Base-by-base conservation (phyloP, 164 flowering plant species). In the Vitis amurensis region DNA sequence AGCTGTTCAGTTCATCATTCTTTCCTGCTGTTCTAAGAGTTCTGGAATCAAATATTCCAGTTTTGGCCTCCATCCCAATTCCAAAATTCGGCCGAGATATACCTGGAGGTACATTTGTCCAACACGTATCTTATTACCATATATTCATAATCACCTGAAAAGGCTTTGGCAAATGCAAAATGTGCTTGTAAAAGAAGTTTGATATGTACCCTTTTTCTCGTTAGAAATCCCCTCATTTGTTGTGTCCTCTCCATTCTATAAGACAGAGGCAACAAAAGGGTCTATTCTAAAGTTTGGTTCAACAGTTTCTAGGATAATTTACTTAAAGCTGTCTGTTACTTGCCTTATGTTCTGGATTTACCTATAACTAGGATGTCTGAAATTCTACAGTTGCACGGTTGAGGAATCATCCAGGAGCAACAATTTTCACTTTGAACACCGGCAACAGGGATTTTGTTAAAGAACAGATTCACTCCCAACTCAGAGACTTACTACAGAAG, bases 21-120 rank as follows among this genome's bases (percentile, higher is more conserved):
- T 89, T 91, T 75, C 93, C 94, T 52, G 88, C 95, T 50, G 95
- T 92, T n/a, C 73, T 86, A 27, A 81, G 76, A 68, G 81, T 92
- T 67, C 72, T 94, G 37, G 86, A 91, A 69, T 88, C 93, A 31
- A 83, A 88, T 75, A 74, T 86, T 48, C 97, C 97, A 31, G 53
- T 92, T 64, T 76, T 94, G 82, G 98, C 97, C 59, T 62, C 97
- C 15, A 78, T 94, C 66, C 97, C 98, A 2, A 61, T 83, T 44
- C 90, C 91, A 27, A 92, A 84, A 74, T 73, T 69, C 59, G 97
- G 97, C 59, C 81, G 84, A 23, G 95, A 88, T 78, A 86, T 90
- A 74, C 97, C 97, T 71, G 93, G 74, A 87, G 98, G 97, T 94
- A 85, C n/a, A 49, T 68, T 49, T 59, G 5, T 19, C 3, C 23